These are phyloP conservation scores for Hypomyces perniciosus DNA, from an alignment of 2,329 filamentous ascomycete genomes.

Conservation along the genomic window DNA sequence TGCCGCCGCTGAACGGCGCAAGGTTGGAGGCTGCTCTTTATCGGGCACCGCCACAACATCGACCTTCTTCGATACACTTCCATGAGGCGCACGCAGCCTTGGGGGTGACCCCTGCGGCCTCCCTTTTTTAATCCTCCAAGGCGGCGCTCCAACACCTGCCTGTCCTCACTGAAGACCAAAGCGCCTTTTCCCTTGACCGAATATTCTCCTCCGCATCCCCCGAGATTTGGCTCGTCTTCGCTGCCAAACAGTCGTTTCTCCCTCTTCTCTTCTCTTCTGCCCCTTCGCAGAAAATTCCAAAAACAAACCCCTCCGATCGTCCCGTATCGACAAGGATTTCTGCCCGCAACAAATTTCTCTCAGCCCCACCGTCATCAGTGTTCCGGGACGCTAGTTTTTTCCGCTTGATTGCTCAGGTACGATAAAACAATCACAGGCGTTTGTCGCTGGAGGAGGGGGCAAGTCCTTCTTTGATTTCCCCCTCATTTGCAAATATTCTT, in stretches of 20 bases:
- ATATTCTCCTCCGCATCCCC: not conserved
- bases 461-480: not conserved
- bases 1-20: too few relatives aligned
- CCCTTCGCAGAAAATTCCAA: not conserved
- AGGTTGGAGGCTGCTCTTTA: conserved; percentile 1
- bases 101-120: conserved; percentile 25
- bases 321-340: not conserved
- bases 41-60: conserved; percentile 35
- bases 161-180: conserved; percentile 3
- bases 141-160: conserved; percentile 9
- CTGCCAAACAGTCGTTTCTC: not conserved
- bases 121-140: conserved; percentile 24
- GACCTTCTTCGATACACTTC: conserved; percentile 38
- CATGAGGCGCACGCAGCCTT: conserved; percentile 34
- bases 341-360: conserved; percentile 8
- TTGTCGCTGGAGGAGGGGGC: not conserved
- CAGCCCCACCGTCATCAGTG: conserved; percentile 1
- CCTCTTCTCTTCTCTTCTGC: not conserved
- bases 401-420: conserved; percentile 4
- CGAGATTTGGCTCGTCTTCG: not conserved
- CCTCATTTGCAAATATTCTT: not conserved
- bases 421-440: not conserved
- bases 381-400: not conserved
- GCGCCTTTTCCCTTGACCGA: conserved; percentile 8
- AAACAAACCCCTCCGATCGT: not conserved